Evolutionary conservation across 176 grass and related monocot genomes (phyloP).

Genomic region (Lolium multiflorum): DNA sequence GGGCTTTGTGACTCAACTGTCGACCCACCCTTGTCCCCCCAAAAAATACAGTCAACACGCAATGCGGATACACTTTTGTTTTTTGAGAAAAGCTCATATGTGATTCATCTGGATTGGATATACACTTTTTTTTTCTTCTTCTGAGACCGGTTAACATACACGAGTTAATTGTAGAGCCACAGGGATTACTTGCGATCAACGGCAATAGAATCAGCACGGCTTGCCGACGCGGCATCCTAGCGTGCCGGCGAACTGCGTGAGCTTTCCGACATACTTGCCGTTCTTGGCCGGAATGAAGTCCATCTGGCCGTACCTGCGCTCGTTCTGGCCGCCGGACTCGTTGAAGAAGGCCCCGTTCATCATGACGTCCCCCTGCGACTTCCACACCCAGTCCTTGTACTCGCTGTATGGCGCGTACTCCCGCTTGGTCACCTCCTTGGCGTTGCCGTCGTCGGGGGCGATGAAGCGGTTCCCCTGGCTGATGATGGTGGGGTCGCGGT

Average conservation of each 20-base stretch:
- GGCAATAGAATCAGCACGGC: constrained; percentile 29
- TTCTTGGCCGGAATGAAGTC: constrained; percentile 73
- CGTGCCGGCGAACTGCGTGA: constrained; percentile 66
- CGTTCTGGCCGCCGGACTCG: constrained; percentile 54
- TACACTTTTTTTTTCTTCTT: too few relatives aligned
- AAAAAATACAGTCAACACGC: too few relatives aligned
- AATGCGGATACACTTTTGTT: too few relatives aligned
- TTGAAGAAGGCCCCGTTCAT: constrained; percentile 84
- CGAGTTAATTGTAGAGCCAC: too few relatives aligned
- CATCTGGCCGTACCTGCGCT: constrained; percentile 21
- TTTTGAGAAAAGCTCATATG: too few relatives aligned
- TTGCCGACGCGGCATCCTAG: constrained; percentile 51
- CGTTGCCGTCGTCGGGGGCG: constrained; percentile 34
- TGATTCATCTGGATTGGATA: too few relatives aligned
- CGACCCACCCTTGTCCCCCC: too few relatives aligned
- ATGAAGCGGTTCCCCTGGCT: constrained; percentile 87
- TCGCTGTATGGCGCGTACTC: constrained; percentile 57
- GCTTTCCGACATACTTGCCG: constrained; percentile 43
- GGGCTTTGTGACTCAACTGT: too few relatives aligned
- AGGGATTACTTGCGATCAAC: too few relatives aligned
- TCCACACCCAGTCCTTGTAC: constrained; percentile 86
- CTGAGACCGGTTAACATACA: too few relatives aligned
- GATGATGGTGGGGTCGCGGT: constrained; percentile 77
- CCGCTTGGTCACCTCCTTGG: constrained; percentile 84
- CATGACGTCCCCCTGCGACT: constrained; percentile 70